A percentile compares a stretch with the other conserved stretches of the same genome.
Conservation (phyloP, 768 basidiomycete genomes). For the Leccinellum luteum region DNA sequence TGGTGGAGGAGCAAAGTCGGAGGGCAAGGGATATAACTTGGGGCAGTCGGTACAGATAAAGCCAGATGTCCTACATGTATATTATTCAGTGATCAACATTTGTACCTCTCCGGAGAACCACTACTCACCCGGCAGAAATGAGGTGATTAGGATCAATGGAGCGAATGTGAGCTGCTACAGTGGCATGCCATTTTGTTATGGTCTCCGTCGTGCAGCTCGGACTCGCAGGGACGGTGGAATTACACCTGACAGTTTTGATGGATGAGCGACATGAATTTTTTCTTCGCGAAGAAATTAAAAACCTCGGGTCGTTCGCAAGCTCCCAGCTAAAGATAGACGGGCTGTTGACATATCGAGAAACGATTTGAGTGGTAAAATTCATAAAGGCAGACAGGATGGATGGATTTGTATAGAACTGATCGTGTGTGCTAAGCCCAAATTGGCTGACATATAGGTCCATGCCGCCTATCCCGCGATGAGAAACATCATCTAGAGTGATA, state of each 20-base stretch:
- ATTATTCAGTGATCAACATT: neutral
- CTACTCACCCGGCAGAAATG: conserved; percentile 55
- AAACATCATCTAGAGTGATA: neutral
- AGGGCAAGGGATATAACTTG: conserved; percentile 47
- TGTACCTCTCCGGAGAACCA: neutral
- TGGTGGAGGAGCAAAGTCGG: conserved; percentile 28
- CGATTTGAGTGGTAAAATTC: conserved; percentile 56
- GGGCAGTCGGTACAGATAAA: conserved; percentile 56
- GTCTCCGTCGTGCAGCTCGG: conserved; percentile 46
- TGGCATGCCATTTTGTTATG: conserved; percentile 56
- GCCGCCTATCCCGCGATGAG: conserved; percentile 42
- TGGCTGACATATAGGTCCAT: conserved; percentile 64
- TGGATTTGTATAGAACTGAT: conserved; percentile 56
- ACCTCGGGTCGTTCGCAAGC: conserved; percentile 67
- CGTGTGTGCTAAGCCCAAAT: conserved; percentile 44
- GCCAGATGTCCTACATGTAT: conserved; percentile 45
- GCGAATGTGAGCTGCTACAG: conserved; percentile 43
- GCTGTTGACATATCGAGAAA: conserved; percentile 53
- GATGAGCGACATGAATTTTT: neutral
- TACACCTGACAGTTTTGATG: conserved; percentile 41
- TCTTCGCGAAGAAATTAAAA: neutral
- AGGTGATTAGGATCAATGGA: conserved; percentile 61
- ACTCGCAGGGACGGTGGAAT: conserved; percentile 48
- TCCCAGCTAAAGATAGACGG: conserved; percentile 58
- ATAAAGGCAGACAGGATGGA: conserved; percentile 49